Conservation (phyloP, 148 eudicot species). For the Nepenthes gracilis region DNA sequence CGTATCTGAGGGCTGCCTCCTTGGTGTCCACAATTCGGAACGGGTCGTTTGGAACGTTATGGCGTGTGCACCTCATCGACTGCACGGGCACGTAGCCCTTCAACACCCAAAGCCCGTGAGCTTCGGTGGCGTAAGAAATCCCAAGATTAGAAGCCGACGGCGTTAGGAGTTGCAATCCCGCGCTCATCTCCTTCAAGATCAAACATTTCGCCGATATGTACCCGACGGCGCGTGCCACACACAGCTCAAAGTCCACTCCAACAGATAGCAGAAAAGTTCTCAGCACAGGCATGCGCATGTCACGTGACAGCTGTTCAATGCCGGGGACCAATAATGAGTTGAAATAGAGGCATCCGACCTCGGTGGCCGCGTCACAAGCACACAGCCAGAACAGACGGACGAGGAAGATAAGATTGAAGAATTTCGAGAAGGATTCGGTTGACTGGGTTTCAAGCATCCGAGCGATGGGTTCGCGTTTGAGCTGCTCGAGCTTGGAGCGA, state of each 20-base stretch:
- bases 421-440: conserved; percentile 60
- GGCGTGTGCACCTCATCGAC: conserved; percentile 39
- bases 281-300: conserved; percentile 28
- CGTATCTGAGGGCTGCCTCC: conserved; percentile 59
- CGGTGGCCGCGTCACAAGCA: conserved; percentile 58
- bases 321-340: conserved; percentile 52
- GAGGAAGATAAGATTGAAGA: conserved; percentile 52
- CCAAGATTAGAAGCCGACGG: conserved; percentile 35
- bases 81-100: conserved; percentile 61
- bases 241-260: conserved; percentile 65
- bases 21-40: conserved; percentile 37
- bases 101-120: conserved; percentile 67
- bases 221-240: conserved; percentile 68
- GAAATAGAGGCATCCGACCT: conserved; percentile 67
- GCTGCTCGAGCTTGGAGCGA: conserved; percentile 26
- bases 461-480: conserved; percentile 46
- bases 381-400: conserved; percentile 75
- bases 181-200: conserved; percentile 48
- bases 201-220: conserved; percentile 77
- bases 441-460: conserved; percentile 66
- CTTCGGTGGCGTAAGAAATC: conserved; percentile 57
- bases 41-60: conserved; percentile 1
- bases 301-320: conserved; percentile 36
- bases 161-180: conserved; percentile 35
- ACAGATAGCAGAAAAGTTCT: conserved; percentile 38